Conservation (phyloP, 2,329 filamentous ascomycete genomes). For the Aspergillus sp. region DNA sequence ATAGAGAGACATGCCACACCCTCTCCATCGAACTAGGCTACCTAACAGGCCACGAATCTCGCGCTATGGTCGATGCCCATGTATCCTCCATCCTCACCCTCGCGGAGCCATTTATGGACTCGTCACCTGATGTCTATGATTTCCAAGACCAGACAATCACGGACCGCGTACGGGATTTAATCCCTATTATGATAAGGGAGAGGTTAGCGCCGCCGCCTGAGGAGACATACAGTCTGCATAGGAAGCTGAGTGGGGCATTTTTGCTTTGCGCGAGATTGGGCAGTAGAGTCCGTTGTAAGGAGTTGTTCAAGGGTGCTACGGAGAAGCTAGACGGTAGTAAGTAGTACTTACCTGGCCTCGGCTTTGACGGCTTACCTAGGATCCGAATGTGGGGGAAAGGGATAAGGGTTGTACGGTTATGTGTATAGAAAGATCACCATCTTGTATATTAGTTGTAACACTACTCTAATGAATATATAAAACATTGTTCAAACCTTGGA, state of each 20-base stretch:
- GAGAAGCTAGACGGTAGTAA: conserved; percentile 14
- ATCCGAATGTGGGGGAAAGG: background rate
- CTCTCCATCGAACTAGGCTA: conserved; percentile 81
- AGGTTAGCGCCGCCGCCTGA: conserved; percentile 87
- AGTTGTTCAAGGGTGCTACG: conserved; percentile 62
- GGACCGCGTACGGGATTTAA: conserved; percentile 81
- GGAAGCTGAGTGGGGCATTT: conserved; percentile 94
- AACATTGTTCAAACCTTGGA: background rate
- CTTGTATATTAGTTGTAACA: conserved; percentile 14
- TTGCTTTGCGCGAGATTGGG: conserved; percentile 83
- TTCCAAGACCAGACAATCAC: conserved; percentile 96
- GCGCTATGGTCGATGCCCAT: conserved; percentile 85
- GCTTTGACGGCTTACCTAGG: background rate
- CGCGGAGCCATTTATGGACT: conserved; percentile 81
- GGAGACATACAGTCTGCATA: conserved; percentile 93
- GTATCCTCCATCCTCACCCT: conserved; percentile 84
- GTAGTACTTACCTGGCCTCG: background rate
- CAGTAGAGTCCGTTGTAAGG: conserved; percentile 76
- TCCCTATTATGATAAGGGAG: conserved; percentile 91
- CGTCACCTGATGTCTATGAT: conserved; percentile 81
- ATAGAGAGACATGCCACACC: conserved; percentile 62
- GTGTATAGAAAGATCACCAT: conserved; percentile 1
- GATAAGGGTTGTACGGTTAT: background rate
- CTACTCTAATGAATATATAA: conserved; percentile 6
- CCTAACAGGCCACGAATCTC: conserved; percentile 84